Evolutionary conservation across 202 grass and related monocot species (phyloP).

Genomic region (Panicum virgatum): DNA sequence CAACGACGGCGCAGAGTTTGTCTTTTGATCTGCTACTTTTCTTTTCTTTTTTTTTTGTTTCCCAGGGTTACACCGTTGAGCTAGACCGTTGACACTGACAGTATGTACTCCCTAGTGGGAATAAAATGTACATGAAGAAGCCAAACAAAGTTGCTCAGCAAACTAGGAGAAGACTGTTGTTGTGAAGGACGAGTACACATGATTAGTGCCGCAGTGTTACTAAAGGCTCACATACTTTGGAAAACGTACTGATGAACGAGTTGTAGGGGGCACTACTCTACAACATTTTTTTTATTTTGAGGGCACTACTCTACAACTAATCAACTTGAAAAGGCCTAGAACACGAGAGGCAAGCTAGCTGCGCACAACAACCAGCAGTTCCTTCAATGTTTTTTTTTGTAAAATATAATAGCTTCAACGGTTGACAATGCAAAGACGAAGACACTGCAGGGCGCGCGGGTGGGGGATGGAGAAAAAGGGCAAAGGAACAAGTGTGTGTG

Average conservation of each 20-base stretch:
- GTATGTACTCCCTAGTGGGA: not conserved
- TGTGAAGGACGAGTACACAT: slow-evolving; percentile 11
- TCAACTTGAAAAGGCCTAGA: not conserved
- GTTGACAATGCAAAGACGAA: not conserved
- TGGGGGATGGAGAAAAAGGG: not conserved
- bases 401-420: not conserved
- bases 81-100: not conserved
- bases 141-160: not conserved
- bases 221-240: not conserved
- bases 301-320: too few species aligned
- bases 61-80: too few species aligned
- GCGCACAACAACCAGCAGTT: not conserved
- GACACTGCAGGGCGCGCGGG: not conserved
- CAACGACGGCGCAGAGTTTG: not conserved
- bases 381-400: too few species aligned
- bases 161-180: not conserved
- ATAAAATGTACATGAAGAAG: not conserved
- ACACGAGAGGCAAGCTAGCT: not conserved
- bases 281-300: too few species aligned
- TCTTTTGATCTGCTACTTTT: not conserved
- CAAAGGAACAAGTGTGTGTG: not conserved
- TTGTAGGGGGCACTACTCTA: not conserved
- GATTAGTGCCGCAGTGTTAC: not conserved
- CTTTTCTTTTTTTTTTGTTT: not conserved
- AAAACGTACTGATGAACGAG: not conserved